phyloP scores from a whole-genome alignment of 805 yeast species.

The Saturnispora sekii region DNA sequence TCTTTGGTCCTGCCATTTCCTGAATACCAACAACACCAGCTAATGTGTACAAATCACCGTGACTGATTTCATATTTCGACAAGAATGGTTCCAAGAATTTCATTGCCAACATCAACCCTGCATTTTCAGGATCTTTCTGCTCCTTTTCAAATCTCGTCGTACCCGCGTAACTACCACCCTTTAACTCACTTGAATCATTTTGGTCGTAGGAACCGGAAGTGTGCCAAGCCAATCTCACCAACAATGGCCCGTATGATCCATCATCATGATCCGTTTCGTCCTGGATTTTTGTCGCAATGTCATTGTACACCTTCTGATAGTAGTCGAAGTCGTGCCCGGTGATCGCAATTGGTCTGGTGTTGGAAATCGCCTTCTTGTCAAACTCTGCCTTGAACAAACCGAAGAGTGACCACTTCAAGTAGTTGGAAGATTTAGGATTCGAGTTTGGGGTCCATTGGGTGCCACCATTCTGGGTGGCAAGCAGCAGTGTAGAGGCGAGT shows the following conservation, averaged over 20 bases:
- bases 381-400: constrained; percentile 28
- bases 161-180: constrained; percentile 42
- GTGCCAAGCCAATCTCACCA: constrained; percentile 43
- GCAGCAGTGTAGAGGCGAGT: neutral
- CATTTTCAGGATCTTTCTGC: constrained; percentile 39
- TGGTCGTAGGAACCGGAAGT: constrained; percentile 39
- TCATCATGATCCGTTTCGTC: constrained; percentile 52
- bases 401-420: constrained; percentile 8
- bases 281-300: constrained; percentile 52
- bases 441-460: neutral
- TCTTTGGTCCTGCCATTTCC: constrained; percentile 55
- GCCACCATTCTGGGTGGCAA: neutral
- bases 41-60: constrained; percentile 64
- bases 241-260: constrained; percentile 45
- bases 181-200: constrained; percentile 30
- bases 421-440: neutral
- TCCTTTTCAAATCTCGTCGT: constrained; percentile 46
- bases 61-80: constrained; percentile 43
- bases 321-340: constrained; percentile 24
- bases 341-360: constrained; percentile 14
- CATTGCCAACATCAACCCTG: constrained; percentile 45
- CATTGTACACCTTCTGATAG: constrained; percentile 61
- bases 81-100: constrained; percentile 46
- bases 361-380: constrained; percentile 15
- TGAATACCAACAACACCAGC: constrained; percentile 61